These are phyloP conservation scores for Allantophomopsis cytisporea DNA, from an alignment of 2,329 filamentous ascomycete species.

Conservation along the genomic window DNA sequence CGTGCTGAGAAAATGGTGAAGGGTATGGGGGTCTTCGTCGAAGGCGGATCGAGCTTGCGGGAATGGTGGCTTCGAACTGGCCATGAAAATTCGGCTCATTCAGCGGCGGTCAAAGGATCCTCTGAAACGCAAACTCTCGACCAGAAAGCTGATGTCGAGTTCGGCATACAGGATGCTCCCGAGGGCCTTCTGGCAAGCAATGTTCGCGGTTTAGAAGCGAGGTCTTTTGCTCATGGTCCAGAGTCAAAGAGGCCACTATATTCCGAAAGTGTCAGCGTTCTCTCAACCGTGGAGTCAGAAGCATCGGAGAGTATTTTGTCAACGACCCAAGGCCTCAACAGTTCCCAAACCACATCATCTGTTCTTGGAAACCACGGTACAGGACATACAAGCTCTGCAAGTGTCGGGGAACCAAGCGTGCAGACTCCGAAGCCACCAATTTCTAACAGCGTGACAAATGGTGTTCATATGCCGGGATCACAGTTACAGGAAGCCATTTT, in stretches of 20 bases:
- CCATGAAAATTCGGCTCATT: constrained; percentile 8
- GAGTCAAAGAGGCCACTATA: constrained; percentile 10
- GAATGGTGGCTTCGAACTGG: constrained; percentile 16
- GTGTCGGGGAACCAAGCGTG: too few relatives aligned
- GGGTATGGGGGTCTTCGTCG: constrained; percentile 38
- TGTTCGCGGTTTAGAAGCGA: too few relatives aligned
- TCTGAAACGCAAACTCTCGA: constrained; percentile 6
- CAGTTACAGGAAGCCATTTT: constrained; percentile 15
- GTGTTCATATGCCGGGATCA: constrained; percentile 16
- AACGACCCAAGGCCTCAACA: constrained; percentile 4
- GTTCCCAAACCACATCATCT: not conserved
- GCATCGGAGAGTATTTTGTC: constrained; percentile 8
- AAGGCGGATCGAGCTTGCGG: constrained; percentile 27
- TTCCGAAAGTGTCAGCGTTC: constrained; percentile 9
- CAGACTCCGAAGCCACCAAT: too few relatives aligned
- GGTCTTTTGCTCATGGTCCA: constrained; percentile 7
- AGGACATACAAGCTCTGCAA: too few relatives aligned
- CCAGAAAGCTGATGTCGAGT: constrained; percentile 12
- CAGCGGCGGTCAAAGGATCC: constrained; percentile 5
- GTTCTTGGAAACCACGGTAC: too few relatives aligned
- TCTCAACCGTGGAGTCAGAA: constrained; percentile 10
- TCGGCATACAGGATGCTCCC: constrained; percentile 15
- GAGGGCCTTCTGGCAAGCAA: constrained; percentile 1
- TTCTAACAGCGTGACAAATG: constrained; percentile 5
- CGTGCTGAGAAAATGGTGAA: constrained; percentile 38